These are phyloP conservation scores for Arabidopsis hybrid DNA, from an alignment of 441 rosid species.

Conservation along the genomic window DNA sequence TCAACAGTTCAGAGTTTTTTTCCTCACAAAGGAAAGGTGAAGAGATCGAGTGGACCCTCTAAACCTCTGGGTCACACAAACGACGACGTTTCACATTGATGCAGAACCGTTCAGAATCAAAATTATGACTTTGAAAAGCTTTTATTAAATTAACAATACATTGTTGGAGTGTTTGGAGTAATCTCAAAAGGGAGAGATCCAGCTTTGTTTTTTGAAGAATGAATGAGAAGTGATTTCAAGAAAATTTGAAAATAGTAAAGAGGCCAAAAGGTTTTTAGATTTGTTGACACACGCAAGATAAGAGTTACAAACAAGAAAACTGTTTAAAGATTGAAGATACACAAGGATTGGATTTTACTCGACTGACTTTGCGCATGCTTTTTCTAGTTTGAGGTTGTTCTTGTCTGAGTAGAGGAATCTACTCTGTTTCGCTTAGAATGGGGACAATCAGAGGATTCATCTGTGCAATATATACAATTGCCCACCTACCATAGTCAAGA, in stretches of 20 bases:
- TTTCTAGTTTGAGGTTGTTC: constrained; percentile 41
- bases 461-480: constrained; percentile 93
- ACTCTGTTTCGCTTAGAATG: constrained; percentile 75
- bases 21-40: constrained; percentile 27
- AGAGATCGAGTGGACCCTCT: constrained; percentile 46
- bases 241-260: constrained; percentile 33
- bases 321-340: constrained; percentile 35
- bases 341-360: constrained; percentile 32
- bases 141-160: constrained; percentile 45
- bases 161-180: constrained; percentile 25
- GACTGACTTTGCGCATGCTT: constrained; percentile 34
- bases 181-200: constrained; percentile 25
- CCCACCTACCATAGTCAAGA: constrained; percentile 70
- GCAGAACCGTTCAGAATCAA: background rate
- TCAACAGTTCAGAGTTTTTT: constrained; percentile 17
- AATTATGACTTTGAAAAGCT: background rate
- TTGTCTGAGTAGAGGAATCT: constrained; percentile 45
- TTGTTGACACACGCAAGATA: constrained; percentile 34
- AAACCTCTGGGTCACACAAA: background rate
- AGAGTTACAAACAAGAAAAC: constrained; percentile 47
- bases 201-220: constrained; percentile 3
- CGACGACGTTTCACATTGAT: constrained; percentile 29
- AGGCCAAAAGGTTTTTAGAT: constrained; percentile 31
- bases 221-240: constrained; percentile 36
- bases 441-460: constrained; percentile 97